Evolutionary conservation across 2,329 filamentous ascomycete species (phyloP).

Genomic region (Podosphaera leucotricha): DNA sequence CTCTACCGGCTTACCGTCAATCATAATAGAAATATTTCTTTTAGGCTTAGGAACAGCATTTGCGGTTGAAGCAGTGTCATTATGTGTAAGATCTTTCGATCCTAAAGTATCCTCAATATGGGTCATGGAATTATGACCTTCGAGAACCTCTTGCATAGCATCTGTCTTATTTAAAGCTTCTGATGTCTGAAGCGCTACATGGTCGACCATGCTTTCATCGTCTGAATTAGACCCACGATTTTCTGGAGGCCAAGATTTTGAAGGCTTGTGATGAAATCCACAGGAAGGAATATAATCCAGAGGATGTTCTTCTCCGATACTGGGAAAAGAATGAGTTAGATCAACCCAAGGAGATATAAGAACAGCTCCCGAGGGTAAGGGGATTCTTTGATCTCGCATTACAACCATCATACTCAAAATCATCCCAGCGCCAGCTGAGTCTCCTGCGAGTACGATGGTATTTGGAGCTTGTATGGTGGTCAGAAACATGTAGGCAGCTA

Average conservation of each 20-base stretch:
- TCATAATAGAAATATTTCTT: constrained; percentile 31
- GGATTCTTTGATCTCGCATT: constrained; percentile 59
- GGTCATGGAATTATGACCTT: constrained; percentile 9
- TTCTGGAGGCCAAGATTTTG: constrained; percentile 75
- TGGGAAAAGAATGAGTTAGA: constrained; percentile 85
- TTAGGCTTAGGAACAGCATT: constrained; percentile 15
- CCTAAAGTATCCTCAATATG: constrained; percentile 16
- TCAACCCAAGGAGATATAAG: constrained; percentile 93
- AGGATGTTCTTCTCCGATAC: constrained; percentile 45
- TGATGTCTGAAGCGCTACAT: constrained; percentile 23
- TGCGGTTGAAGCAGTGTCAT: constrained; percentile 7
- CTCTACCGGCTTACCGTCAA: constrained; percentile 46
- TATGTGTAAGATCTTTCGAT: constrained; percentile 8
- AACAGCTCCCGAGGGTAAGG: constrained; percentile 71
- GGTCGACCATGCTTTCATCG: constrained; percentile 24
- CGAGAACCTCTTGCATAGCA: constrained; percentile 17
- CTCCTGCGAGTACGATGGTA: constrained; percentile 71
- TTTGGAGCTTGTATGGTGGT: constrained; percentile 52
- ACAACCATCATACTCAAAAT: constrained; percentile 56
- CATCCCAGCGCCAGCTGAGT: constrained; percentile 88
- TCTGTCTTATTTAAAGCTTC: constrained; percentile 15
- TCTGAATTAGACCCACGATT: constrained; percentile 46
- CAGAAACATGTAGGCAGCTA: constrained; percentile 70
- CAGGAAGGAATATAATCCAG: constrained; percentile 72
- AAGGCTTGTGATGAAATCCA: constrained; percentile 82